Percentiles rank a stretch among this genome's conserved stretches.
Conservation (phyloP, 1,284 basidiomycete genomes). For the Papiliotrema flavescens region DNA sequence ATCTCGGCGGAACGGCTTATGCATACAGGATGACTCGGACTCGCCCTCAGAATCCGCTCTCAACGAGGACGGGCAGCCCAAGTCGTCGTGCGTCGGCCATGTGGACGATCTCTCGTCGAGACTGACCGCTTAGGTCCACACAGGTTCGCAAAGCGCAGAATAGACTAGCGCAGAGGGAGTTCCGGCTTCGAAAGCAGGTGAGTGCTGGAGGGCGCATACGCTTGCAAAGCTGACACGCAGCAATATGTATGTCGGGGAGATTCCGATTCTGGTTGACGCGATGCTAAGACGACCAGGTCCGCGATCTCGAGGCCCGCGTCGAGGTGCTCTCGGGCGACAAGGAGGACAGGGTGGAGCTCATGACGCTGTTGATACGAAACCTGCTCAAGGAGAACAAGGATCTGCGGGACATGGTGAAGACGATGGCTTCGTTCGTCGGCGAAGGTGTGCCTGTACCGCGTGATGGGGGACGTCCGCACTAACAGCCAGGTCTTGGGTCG, state of each 20-base stretch:
- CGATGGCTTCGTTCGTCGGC: slow-evolving; percentile 72
- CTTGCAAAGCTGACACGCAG: slow-evolving; percentile 16
- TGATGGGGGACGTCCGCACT: background rate
- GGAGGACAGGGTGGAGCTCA: slow-evolving; percentile 76
- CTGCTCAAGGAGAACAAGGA: slow-evolving; percentile 84
- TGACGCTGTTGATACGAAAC: slow-evolving; percentile 78
- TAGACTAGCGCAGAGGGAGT: slow-evolving; percentile 87
- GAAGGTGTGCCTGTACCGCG: slow-evolving; percentile 59
- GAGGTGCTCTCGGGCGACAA: slow-evolving; percentile 84
- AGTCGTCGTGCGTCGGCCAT: background rate
- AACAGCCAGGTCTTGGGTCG: slow-evolving; percentile 53
- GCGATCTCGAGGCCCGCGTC: slow-evolving; percentile 84
- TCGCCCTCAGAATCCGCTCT: background rate
- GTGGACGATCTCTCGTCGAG: background rate
- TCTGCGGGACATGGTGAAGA: slow-evolving; percentile 70
- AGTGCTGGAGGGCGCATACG: slow-evolving; percentile 44
- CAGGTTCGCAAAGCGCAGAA: slow-evolving; percentile 57
- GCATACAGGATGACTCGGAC: background rate
- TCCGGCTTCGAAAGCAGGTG: slow-evolving; percentile 82
- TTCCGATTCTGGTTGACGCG: background rate
- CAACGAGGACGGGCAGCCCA: background rate
- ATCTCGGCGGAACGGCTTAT: background rate
- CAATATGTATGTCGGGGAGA: slow-evolving; percentile 34
- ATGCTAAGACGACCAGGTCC: slow-evolving; percentile 58
- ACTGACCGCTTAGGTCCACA: background rate